phyloP scores from a whole-genome alignment of 2,329 filamentous ascomycete genomes.

The Graphiopsis chlorocephala region DNA sequence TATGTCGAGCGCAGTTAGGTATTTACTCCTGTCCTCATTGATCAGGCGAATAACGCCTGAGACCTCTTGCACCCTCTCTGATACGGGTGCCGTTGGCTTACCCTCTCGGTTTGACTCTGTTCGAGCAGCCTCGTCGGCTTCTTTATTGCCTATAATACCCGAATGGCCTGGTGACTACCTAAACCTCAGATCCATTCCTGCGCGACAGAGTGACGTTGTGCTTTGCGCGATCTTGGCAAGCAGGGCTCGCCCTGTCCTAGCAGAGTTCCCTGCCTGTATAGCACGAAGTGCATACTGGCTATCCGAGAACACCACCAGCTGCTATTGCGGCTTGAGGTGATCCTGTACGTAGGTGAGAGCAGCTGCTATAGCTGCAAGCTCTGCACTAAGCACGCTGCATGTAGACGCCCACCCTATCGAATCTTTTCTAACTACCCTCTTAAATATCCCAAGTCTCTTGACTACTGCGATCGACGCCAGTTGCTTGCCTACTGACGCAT shows the following conservation, averaged over 20 bases:
- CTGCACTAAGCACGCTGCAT: too few relatives aligned
- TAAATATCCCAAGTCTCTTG: too few relatives aligned
- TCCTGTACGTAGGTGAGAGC: background rate
- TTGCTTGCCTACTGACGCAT: too few relatives aligned
- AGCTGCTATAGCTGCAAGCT: background rate
- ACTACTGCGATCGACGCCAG: too few relatives aligned
- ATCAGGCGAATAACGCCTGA: background rate
- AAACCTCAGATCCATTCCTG: background rate
- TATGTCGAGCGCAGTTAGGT: background rate
- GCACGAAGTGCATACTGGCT: background rate
- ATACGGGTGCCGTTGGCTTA: background rate
- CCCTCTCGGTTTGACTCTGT: background rate
- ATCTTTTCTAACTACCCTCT: too few relatives aligned
- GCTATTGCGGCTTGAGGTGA: background rate
- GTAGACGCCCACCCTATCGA: too few relatives aligned
- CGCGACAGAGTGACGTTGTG: background rate
- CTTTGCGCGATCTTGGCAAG: background rate
- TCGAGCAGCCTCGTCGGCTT: background rate
- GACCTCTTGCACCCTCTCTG: constrained; percentile 5
- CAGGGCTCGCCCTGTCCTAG: background rate
- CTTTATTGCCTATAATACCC: background rate
- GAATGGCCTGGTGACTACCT: background rate
- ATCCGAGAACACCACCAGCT: background rate
- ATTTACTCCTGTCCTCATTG: constrained; percentile 5
- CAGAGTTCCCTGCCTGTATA: background rate